Evolutionary conservation across 2,329 filamentous ascomycete genomes (phyloP).

Genomic region (Rosellinia necatrix): DNA sequence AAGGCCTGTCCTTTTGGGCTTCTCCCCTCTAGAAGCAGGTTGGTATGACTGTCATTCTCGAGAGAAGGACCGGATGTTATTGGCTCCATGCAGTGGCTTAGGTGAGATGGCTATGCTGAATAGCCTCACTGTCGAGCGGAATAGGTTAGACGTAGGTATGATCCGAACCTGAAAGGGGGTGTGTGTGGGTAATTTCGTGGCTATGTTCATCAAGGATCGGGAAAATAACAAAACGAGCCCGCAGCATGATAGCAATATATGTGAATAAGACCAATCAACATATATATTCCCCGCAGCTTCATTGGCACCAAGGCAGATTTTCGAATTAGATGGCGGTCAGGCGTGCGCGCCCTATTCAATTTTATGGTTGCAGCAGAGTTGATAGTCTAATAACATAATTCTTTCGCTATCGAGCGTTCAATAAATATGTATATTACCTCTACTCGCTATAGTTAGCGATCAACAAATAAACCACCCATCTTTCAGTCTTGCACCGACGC

Average conservation of each 20-base stretch:
- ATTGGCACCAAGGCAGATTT: constrained; percentile 1
- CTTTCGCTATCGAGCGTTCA: too few relatives aligned
- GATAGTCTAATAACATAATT: too few relatives aligned
- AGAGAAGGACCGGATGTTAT: not conserved
- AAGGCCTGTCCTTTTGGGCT: not conserved
- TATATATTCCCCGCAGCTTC: not conserved
- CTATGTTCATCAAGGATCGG: not conserved
- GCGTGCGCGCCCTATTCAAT: too few relatives aligned
- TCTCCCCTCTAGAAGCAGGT: not conserved
- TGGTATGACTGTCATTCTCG: not conserved
- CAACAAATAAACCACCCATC: too few relatives aligned
- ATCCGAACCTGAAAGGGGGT: not conserved
- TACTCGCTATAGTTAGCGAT: too few relatives aligned
- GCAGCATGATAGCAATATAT: not conserved
- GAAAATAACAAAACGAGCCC: not conserved
- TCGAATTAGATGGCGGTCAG: not conserved
- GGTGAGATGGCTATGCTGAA: not conserved
- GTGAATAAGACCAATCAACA: not conserved
- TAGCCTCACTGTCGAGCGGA: not conserved
- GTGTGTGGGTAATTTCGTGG: not conserved
- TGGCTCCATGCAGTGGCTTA: not conserved
- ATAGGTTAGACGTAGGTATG: not conserved
- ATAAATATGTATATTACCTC: too few relatives aligned
- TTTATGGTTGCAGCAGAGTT: too few relatives aligned
- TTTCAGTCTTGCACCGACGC: too few relatives aligned